Evolutionary conservation across 345 rosid species (phyloP), one percentile per base, ranked within the genome.

Genomic region (Kandelia obovata): DNA sequence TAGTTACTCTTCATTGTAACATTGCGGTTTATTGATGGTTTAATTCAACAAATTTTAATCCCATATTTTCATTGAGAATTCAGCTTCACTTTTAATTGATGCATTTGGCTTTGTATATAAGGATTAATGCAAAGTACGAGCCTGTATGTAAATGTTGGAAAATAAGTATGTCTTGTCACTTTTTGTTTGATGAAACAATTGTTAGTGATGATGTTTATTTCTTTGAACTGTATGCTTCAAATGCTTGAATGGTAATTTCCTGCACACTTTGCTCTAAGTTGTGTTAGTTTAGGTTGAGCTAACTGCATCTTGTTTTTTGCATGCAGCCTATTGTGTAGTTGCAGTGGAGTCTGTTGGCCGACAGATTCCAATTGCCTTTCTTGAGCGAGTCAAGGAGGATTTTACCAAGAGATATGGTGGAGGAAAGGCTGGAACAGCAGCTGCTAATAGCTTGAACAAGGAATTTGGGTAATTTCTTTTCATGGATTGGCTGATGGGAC

Each of bases 321-420:
- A 13, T 68, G 73, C 77, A 74, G 77, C 77, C 63, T 74, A 68
- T 28, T 74, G 77, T 25, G 73, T 74, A 49, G 77, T 74, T 68
- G 77, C 77, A 62, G 77, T 68, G 20, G 77, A 74, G 60, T 68
- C 77, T 55, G 58, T 74, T 49, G 77, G 77, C 28, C 73, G 77
- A 49, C 77, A 74, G 68, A 53, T 74, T 63, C 77, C 77, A 56
- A 74, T 74, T 32, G 77, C 77, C 37, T 74, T 62, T 30, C 77
- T 74, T 68, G 77, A 74, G 77, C 26, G 77, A 62, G 34, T 74
- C 59, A 74, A 74, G 73, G 77, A 74, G 60, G 77, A 74, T 2
- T 74, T 74, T 46, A 62, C 69, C 65, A 74, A 74, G 69, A 74
- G 28, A 68, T 74, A 74, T 74, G 72, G 68, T 17, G 73, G 77